Percentiles rank a stretch among this genome's conserved stretches.
These are phyloP conservation scores for Cyclaneusma minus DNA, from an alignment of 2,329 filamentous ascomycete species.

Conservation along the genomic window DNA sequence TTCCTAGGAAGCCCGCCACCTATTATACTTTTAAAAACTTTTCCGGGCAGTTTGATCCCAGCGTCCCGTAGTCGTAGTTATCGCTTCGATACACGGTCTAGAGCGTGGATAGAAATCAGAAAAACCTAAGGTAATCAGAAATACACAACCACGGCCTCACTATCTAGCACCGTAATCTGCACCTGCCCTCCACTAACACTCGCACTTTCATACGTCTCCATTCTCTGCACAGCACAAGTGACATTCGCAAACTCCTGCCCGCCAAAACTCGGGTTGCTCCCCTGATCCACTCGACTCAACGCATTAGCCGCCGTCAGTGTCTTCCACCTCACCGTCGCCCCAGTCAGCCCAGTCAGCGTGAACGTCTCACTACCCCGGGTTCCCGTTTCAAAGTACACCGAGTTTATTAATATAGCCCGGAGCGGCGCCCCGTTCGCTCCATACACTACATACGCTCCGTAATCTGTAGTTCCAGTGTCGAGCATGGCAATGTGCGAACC, in stretches of 20 bases:
- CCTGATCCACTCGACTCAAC: slow-evolving; percentile 26
- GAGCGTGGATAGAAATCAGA: too few relatives aligned
- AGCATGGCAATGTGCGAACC: slow-evolving; percentile 11
- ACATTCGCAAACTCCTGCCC: slow-evolving; percentile 30
- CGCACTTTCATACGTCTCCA: slow-evolving; percentile 22
- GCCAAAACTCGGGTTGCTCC: slow-evolving; percentile 25
- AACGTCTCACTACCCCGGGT: slow-evolving; percentile 10
- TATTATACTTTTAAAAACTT: too few relatives aligned
- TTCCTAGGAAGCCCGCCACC: too few relatives aligned
- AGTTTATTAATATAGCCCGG: slow-evolving; percentile 13
- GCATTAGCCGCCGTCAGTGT: slow-evolving; percentile 28
- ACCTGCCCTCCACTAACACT: slow-evolving; percentile 21
- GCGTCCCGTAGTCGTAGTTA: too few relatives aligned
- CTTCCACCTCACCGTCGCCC: slow-evolving; percentile 22
- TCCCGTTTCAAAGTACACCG: slow-evolving; percentile 12
- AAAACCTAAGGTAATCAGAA: too few relatives aligned
- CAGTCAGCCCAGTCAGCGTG: slow-evolving; percentile 24
- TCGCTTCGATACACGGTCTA: too few relatives aligned
- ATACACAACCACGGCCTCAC: slow-evolving; percentile 32
- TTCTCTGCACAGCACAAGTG: slow-evolving; percentile 26
- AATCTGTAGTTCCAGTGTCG: slow-evolving; percentile 9
- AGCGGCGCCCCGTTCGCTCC: slow-evolving; percentile 5
- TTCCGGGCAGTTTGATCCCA: too few relatives aligned
- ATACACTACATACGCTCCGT: slow-evolving; percentile 13
- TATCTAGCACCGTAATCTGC: slow-evolving; percentile 25